phyloP scores from a whole-genome alignment of 2,329 filamentous ascomycete genomes.

The Trichoderma cornu-damae region DNA sequence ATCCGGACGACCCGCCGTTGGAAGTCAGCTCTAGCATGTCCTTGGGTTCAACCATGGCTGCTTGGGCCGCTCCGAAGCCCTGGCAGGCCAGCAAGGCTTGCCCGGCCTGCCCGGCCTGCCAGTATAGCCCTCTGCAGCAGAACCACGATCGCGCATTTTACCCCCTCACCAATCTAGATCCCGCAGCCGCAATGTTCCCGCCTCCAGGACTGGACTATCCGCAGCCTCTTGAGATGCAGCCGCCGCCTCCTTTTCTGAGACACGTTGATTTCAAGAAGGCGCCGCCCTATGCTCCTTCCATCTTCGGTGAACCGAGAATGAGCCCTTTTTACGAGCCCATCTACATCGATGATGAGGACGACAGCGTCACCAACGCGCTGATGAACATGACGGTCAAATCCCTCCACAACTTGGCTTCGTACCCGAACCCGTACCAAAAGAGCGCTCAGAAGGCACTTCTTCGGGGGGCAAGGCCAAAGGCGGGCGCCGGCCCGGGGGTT shows the following conservation, averaged over 20 bases:
- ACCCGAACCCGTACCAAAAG: constrained; percentile 51
- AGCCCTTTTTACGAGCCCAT: too few relatives aligned
- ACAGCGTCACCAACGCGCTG: constrained; percentile 31
- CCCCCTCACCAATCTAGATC: constrained; percentile 31
- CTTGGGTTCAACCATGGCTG: too few relatives aligned
- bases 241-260: too few relatives aligned
- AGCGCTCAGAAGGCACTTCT: constrained; percentile 45
- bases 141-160: constrained; percentile 49
- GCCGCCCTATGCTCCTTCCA: neutral
- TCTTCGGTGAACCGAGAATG: neutral
- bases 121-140: constrained; percentile 50
- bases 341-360: constrained; percentile 27
- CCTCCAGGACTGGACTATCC: constrained; percentile 26
- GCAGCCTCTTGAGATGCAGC: too few relatives aligned
- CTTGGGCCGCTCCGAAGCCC: too few relatives aligned
- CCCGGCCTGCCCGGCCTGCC: constrained; percentile 19
- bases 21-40: too few relatives aligned
- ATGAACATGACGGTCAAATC: constrained; percentile 43
- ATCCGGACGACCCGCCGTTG: too few relatives aligned
- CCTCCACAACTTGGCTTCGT: constrained; percentile 51
- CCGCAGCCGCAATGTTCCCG: constrained; percentile 26
- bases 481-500: constrained; percentile 8
- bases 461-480: constrained; percentile 27
- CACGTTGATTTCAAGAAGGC: too few relatives aligned
- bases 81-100: too few relatives aligned